These are phyloP conservation scores for Neopestalotiopsis rosae DNA, from an alignment of 2,329 filamentous ascomycete genomes.

Conservation along the genomic window DNA sequence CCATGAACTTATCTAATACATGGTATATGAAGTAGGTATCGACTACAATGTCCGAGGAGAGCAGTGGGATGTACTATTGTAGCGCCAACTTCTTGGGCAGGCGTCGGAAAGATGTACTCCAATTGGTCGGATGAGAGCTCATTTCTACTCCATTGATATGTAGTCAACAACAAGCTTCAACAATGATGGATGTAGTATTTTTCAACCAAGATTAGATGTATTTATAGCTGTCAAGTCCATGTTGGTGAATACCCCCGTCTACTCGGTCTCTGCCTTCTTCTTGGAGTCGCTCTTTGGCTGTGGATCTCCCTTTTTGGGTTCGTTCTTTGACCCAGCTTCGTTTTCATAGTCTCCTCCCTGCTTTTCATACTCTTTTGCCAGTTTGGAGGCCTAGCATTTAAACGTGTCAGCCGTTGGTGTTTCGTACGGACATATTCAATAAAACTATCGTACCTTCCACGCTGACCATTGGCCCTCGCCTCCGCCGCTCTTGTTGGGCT, in stretches of 20 bases:
- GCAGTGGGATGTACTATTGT: too few species aligned
- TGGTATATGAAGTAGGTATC: neutral
- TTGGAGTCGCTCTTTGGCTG: constrained; percentile 22
- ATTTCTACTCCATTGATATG: too few species aligned
- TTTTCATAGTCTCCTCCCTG: constrained; percentile 47
- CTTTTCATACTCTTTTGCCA: constrained; percentile 49
- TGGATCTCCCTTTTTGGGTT: constrained; percentile 31
- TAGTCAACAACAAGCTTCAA: too few species aligned
- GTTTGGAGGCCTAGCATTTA: constrained; percentile 36
- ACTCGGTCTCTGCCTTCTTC: constrained; percentile 17
- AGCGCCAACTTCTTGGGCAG: too few species aligned
- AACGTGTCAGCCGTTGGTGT: neutral
- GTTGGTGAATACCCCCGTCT: neutral
- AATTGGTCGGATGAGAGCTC: too few species aligned
- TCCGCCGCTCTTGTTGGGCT: constrained; percentile 46
- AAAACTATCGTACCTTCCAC: constrained; percentile 37
- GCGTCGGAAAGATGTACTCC: too few species aligned
- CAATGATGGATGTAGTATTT: too few species aligned
- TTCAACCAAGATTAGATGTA: too few species aligned
- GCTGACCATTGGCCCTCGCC: constrained; percentile 45
- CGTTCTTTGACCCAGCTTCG: constrained; percentile 45
- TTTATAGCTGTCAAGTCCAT: neutral
- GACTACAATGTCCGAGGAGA: too few species aligned
- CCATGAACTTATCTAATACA: neutral
- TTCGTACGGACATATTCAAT: neutral